These are phyloP conservation scores for Euphorbia peplus DNA, from an alignment of 345 rosid species.

Conservation along the genomic window DNA sequence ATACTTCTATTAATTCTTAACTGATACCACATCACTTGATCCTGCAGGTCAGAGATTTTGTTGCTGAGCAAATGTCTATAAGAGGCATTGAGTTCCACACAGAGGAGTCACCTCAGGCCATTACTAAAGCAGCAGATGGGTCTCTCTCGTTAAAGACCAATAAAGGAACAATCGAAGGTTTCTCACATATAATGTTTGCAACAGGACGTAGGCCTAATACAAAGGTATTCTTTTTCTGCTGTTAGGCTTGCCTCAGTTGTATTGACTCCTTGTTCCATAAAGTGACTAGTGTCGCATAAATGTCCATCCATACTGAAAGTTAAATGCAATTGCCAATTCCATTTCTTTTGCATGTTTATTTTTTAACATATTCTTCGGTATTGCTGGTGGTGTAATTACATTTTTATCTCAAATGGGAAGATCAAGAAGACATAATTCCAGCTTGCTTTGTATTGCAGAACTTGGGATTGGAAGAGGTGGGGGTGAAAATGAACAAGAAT, in stretches of 20 bases:
- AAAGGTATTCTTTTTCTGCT: constrained; percentile 46
- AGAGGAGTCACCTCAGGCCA: constrained; percentile 84
- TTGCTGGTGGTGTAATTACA: not conserved
- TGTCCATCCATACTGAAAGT: too few relatives aligned
- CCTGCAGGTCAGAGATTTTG: constrained; percentile 81
- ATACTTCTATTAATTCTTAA: not conserved
- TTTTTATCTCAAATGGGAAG: not conserved
- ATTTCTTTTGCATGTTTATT: too few relatives aligned
- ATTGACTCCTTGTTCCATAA: too few relatives aligned
- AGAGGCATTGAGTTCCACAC: constrained; percentile 90
- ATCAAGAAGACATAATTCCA: constrained; percentile 16
- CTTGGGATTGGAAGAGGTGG: constrained; percentile 76
- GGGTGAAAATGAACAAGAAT: constrained; percentile 65
- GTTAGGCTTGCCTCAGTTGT: constrained; percentile 1
- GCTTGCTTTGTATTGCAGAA: constrained; percentile 51
- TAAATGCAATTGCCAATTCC: too few relatives aligned
- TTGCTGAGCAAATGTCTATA: constrained; percentile 80
- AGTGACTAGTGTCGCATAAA: too few relatives aligned
- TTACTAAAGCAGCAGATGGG: constrained; percentile 73
- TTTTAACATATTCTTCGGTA: not conserved
- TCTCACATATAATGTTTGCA: constrained; percentile 96
- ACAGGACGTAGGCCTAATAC: constrained; percentile 93
- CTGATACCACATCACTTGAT: not conserved
- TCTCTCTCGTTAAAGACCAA: constrained; percentile 74
- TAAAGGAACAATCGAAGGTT: constrained; percentile 81